A percentile compares a stretch with the other conserved stretches of the same genome.
Conservation (phyloP, 306 rosid genomes). For the Mimosa pudica region DNA sequence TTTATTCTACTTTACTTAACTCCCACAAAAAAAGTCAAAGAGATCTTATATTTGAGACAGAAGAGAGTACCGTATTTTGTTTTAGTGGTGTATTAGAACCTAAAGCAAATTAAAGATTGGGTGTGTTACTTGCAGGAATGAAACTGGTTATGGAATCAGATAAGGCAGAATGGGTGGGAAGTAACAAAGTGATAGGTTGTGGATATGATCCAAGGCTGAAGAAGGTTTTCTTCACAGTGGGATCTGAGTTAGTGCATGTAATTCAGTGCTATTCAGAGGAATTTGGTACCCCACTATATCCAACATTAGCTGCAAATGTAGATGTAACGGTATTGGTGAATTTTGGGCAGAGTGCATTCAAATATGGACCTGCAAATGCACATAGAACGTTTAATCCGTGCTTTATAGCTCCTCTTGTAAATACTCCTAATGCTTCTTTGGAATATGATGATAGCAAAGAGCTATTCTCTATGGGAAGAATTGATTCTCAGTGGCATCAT, state of each 20-base stretch:
- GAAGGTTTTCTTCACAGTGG: constrained; percentile 85
- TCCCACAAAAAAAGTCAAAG: too few species aligned
- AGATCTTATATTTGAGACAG: too few species aligned
- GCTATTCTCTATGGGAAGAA: constrained; percentile 89
- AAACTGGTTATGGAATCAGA: constrained; percentile 67
- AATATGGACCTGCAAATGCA: constrained; percentile 74
- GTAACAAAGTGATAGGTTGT: constrained; percentile 77
- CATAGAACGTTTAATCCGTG: constrained; percentile 94
- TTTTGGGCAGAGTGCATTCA: constrained; percentile 81
- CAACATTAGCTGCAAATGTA: constrained; percentile 64
- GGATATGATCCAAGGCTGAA: constrained; percentile 85
- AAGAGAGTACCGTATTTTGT: neutral
- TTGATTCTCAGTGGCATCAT: constrained; percentile 75
- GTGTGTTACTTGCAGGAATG: constrained; percentile 54
- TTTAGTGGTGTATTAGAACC: neutral
- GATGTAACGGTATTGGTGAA: constrained; percentile 68
- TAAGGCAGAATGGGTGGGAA: constrained; percentile 68
- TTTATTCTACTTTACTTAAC: too few species aligned
- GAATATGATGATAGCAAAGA: constrained; percentile 88
- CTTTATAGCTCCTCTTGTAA: constrained; percentile 59
- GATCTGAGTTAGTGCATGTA: constrained; percentile 73
- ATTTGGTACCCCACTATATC: constrained; percentile 68
- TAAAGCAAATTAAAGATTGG: neutral
- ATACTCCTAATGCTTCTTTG: constrained; percentile 42
- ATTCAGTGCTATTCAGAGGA: constrained; percentile 75